A percentile compares a stretch with the other conserved stretches of the same genome.
Evolutionary conservation across 805 yeast genomes (phyloP).

Genomic region (Candida coquimbonensis): DNA sequence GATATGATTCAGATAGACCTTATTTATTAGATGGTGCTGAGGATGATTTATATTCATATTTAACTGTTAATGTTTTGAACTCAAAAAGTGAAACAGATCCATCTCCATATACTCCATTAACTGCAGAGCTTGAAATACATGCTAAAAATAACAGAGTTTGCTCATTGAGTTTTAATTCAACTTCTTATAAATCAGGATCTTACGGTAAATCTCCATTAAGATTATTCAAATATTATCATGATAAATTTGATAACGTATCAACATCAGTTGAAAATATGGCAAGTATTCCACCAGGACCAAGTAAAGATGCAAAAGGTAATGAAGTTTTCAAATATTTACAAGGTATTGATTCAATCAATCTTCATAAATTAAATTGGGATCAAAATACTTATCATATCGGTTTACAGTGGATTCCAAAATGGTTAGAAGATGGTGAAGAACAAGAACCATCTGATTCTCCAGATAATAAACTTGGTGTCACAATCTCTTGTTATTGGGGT

Average conservation of each 20-base stretch:
- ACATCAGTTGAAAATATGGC: not conserved
- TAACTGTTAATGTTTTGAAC: slow-evolving; percentile 44
- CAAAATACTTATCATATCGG: slow-evolving; percentile 48
- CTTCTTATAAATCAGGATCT: slow-evolving; percentile 29
- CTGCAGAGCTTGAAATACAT: slow-evolving; percentile 52
- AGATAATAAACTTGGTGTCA: slow-evolving; percentile 41
- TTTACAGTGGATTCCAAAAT: slow-evolving; percentile 70
- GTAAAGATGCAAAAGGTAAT: slow-evolving; percentile 31
- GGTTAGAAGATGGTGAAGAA: slow-evolving; percentile 30
- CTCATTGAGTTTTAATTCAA: slow-evolving; percentile 48
- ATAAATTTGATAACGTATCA: slow-evolving; percentile 12
- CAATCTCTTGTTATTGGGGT: slow-evolving; percentile 70
- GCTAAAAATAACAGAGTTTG: slow-evolving; percentile 63
- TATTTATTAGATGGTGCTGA: slow-evolving; percentile 35
- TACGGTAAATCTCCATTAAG: slow-evolving; percentile 53
- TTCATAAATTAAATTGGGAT: slow-evolving; percentile 62
- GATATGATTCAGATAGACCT: slow-evolving; percentile 43
- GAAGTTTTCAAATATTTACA: slow-evolving; percentile 43
- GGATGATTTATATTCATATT: slow-evolving; percentile 33
- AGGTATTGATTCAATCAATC: slow-evolving; percentile 58
- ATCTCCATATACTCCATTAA: slow-evolving; percentile 56
- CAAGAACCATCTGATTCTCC: slow-evolving; percentile 25
- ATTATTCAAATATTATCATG: slow-evolving; percentile 46
- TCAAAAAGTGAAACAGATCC: slow-evolving; percentile 34
- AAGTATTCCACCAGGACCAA: slow-evolving; percentile 19